Base-by-base conservation (phyloP, 192 early-diverging fungal genomes). In the Gaertneriomyces semiglobifer region DNA sequence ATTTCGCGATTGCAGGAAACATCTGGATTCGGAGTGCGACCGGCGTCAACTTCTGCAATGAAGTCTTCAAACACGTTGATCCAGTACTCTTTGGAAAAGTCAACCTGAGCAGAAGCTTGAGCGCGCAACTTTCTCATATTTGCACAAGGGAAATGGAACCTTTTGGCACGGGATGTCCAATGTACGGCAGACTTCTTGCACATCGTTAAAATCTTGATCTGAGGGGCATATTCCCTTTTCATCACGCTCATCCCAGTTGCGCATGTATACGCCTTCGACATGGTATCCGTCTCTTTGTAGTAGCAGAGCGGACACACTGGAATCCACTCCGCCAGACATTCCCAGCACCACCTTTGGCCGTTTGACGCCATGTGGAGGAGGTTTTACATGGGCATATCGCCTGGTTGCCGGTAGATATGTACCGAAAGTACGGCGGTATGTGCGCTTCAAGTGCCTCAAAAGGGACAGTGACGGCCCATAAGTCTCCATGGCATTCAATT, bases 301-400 rank as follows among this genome's bases (percentile, higher is more conserved):
- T 11, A 98, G 73, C 38, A 88, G 70, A 0, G 93, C 93, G 8
- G 88, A 84, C 14, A 96, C 90, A 65, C 89, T 90, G 1, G 93
- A 95, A 63, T 98, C 96, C 0, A 98, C 93, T 1, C 96, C 96
- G 38, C 96, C 96, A 0, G 93, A 95, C 89, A 98, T 89, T 12
- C 88, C 88, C 2, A 98, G 70, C 6, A 89, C 80, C 3, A 98
- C 90, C 47, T 41, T 18, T 16, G 58, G 57, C 18, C 52, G 58
- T 47, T 18, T 25, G 14, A 11, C 59, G 1, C 58, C 52, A 62
- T 62, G n/a, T 5, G 43, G 60, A 12, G 55, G 19, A 4, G 39
- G 14, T 33, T 39, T 39, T 14, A 33, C 25, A 33, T 38, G 55
- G 19, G 55, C 5, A 57, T 57, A 39, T 4, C 55, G 55, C 14